Evolutionary conservation across 495 filamentous ascomycete genomes (phyloP).

Genomic region (Friedmanniomyces endolithicus): DNA sequence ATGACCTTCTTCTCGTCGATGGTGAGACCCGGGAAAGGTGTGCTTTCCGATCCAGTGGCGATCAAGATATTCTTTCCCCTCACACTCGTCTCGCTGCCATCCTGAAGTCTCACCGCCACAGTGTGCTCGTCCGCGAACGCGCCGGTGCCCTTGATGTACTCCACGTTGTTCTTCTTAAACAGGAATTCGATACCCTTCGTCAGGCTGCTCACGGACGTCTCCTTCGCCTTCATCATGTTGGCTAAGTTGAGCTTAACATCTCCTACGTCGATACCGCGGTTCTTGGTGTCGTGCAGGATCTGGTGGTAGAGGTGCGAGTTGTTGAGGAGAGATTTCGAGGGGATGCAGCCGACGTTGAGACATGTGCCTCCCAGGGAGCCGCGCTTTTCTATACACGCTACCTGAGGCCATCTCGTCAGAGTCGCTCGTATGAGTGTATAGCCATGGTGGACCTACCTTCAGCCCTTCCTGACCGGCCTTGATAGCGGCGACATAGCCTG

Average conservation of each 20-base stretch:
- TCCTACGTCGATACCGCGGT: slow-evolving; percentile 90
- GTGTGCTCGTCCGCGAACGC: slow-evolving; percentile 83
- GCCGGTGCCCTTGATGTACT: slow-evolving; percentile 88
- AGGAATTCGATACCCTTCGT: slow-evolving; percentile 97
- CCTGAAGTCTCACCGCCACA: slow-evolving; percentile 73
- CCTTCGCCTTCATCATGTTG: slow-evolving; percentile 97
- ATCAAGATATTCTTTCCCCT: slow-evolving; percentile 94
- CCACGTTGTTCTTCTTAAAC: slow-evolving; percentile 96
- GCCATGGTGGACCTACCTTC: slow-evolving; percentile 47
- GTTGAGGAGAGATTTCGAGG: slow-evolving; percentile 98
- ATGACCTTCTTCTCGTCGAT: slow-evolving; percentile 96
- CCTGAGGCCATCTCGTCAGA: slow-evolving; percentile 42
- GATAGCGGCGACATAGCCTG: slow-evolving; percentile 97
- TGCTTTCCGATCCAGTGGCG: slow-evolving; percentile 85
- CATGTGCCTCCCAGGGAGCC: slow-evolving; percentile 91
- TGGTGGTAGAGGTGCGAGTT: slow-evolving; percentile 98
- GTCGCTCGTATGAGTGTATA: neutral
- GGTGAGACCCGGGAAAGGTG: slow-evolving; percentile 88
- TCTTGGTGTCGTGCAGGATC: slow-evolving; percentile 92
- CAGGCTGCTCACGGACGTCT: slow-evolving; percentile 72
- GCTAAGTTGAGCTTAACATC: slow-evolving; percentile 90
- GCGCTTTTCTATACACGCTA: slow-evolving; percentile 96
- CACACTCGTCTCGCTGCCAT: slow-evolving; percentile 78
- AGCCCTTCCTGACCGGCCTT: slow-evolving; percentile 96
- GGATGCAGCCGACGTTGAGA: slow-evolving; percentile 98